Evolutionary conservation across 2,329 filamentous ascomycete genomes (phyloP), one percentile per base, ranked within the genome.

Genomic region (Clarireedia monteithiana): DNA sequence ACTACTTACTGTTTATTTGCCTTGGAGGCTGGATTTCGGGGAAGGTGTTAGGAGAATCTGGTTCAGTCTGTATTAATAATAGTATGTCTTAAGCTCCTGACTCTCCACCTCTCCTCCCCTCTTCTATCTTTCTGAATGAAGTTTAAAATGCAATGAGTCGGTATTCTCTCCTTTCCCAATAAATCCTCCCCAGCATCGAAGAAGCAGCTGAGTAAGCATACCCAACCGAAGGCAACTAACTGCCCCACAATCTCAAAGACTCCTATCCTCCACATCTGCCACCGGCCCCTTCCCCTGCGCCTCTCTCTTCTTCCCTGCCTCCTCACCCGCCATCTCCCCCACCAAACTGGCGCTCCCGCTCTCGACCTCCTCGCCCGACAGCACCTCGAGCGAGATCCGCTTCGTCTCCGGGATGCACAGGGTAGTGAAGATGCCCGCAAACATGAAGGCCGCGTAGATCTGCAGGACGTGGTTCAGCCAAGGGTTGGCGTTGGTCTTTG

Each of bases 391-490:
- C 0, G 87, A 89, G 71, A 83, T 78, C 1, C 85, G 77, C 73
- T 88, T 91, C 0, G 86, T 91, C 73, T 91, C 89, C 0, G 87
- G 87, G 27, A 91, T 85, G 34, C 92, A 72, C 3, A 91, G 72
- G 1, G 84, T 83, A 1, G 82, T 83, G 49, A 89, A 72, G 53
- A 82, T 77, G 48, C 89, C 89, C 45, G 79, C 77, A 4, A 92
- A 75, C 88, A 91, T 92, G 74, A 92, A 91, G 7, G 89, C 75
- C 0, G 86, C 86, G 69, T 89, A 91, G 47, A 91, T 86, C 69
- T 89, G 77, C 73, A 92, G 83, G 46, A 91, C 80, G 57, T 86
- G 83, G 69, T 88, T 79, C 53, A 91, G 76, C 79, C 85, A 87
- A 4, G 55, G 55, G 15, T 34, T 57, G 23, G 55, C 38, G 38